Evolutionary conservation across 768 basidiomycete genomes (phyloP), one percentile per base, ranked within the genome.

Genomic region (Boletus huronensis): DNA sequence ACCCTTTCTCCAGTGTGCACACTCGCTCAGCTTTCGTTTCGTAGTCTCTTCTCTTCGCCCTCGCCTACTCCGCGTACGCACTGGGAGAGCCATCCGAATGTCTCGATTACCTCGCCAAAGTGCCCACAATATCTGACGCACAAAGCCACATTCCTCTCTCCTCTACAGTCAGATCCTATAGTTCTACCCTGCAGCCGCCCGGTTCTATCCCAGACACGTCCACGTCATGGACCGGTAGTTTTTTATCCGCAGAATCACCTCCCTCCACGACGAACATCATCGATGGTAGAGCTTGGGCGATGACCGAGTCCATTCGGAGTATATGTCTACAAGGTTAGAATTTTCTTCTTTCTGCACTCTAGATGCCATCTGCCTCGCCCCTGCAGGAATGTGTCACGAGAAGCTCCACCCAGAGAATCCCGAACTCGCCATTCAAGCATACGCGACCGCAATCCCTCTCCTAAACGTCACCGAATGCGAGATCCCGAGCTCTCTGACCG

Each of bases 31-130:
- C 48, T 19, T 16, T 39, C 49, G n/a, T n/a, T n/a, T 46, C 28
- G 60, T 28, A 93, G 90, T 84, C 84, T 11, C 75, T 89, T 16
- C 74, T 79, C 58, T 77, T 90, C 53, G 78, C 82, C 0, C 74
- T 90, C 46, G 90, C 90, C 2, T 92, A 91, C 69, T 88, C 88
- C 63, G 83, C 85, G 4, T 92, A 90, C 69, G 90, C 92, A 0
- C 69, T 92, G 7, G 83, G 85, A 26, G 76, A 80, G 25, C 85
- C 85, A 17, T 69, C 75, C 3, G 80, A 83, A 52, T 92, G 89
- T 54, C 72, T 95, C 14, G 60, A 72, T 3, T 75, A 87, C 60
- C 75, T 91, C 3, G 65, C 68, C 21, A 75, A 78, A 60, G 79
- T 88, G 6, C 78, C 80, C 10, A 76, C 82, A 48, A 69, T 87